Evolutionary conservation across 495 filamentous ascomycete species (phyloP).

Genomic region (Hypoxylon fragiforme): DNA sequence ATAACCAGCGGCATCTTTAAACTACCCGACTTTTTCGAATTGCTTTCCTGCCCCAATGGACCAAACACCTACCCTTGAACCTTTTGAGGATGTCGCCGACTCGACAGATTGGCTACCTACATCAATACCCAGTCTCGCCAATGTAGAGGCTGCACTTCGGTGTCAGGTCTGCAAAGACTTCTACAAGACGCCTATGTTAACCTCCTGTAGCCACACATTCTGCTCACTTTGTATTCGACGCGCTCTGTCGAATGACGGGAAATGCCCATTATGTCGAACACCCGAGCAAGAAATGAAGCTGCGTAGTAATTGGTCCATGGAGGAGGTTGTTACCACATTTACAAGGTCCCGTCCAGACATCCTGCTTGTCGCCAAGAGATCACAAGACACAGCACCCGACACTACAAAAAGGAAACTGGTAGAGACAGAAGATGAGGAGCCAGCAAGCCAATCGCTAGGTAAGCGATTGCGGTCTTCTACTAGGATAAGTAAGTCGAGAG

Average conservation of each 20-base stretch:
- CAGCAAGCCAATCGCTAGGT: constrained; percentile 28
- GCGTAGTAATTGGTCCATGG: constrained; percentile 77
- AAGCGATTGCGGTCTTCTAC: constrained; percentile 54
- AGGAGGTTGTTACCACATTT: constrained; percentile 85
- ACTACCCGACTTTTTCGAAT: neutral
- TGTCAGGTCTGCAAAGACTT: constrained; percentile 99
- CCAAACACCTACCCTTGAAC: constrained; percentile 12
- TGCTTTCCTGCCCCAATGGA: constrained; percentile 16
- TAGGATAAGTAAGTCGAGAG: constrained; percentile 45
- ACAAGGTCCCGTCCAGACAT: constrained; percentile 62
- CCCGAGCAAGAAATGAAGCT: constrained; percentile 80
- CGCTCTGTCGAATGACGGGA: constrained; percentile 75
- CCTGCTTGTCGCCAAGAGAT: constrained; percentile 61
- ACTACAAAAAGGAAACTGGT: constrained; percentile 56
- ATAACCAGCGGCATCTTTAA: neutral
- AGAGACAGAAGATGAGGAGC: constrained; percentile 33
- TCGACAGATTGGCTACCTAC: constrained; percentile 94
- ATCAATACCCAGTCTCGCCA: constrained; percentile 67
- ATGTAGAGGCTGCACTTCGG: constrained; percentile 82
- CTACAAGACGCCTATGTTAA: constrained; percentile 90
- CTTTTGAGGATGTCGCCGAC: constrained; percentile 69
- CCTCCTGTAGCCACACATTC: constrained; percentile 93
- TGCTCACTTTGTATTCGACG: constrained; percentile 94
- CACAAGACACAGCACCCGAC: constrained; percentile 17
- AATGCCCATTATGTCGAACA: constrained; percentile 81